A percentile compares a stretch with the other conserved stretches of the same genome.
Conservation (phyloP, 2,329 filamentous ascomycete species). For the Neonectria punicea region DNA sequence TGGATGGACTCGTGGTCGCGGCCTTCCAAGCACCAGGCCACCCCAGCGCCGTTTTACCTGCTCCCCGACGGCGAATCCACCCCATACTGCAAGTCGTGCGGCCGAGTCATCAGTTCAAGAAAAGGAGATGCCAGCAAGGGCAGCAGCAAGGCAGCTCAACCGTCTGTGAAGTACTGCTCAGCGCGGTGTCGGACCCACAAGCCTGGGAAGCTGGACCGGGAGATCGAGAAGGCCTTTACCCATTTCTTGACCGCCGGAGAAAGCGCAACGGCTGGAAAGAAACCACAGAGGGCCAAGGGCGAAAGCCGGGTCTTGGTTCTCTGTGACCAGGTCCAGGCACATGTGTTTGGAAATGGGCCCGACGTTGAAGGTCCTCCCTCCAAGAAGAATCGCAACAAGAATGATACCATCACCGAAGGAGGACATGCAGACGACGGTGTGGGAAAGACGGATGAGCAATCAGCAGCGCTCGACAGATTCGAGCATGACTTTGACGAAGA, state of each 20-base stretch:
- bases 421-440: not conserved
- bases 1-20: slow-evolving; percentile 57
- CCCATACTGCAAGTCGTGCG: slow-evolving; percentile 67
- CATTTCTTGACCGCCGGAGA: slow-evolving; percentile 41
- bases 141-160: slow-evolving; percentile 6
- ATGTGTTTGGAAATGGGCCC: slow-evolving; percentile 57
- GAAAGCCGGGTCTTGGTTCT: slow-evolving; percentile 61
- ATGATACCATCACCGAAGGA: not conserved
- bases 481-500: slow-evolving; percentile 26
- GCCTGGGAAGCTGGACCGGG: slow-evolving; percentile 59
- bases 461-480: not conserved
- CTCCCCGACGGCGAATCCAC: slow-evolving; percentile 56
- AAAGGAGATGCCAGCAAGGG: slow-evolving; percentile 44
- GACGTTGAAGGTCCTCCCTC: not conserved
- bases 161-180: slow-evolving; percentile 64
- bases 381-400: not conserved
- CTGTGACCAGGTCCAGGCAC: slow-evolving; percentile 60
- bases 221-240: slow-evolving; percentile 63
- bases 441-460: not conserved
- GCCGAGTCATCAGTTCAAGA: slow-evolving; percentile 60
- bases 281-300: slow-evolving; percentile 42
- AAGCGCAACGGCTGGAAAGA: not conserved
- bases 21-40: slow-evolving; percentile 52
- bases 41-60: slow-evolving; percentile 66
- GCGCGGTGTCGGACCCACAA: slow-evolving; percentile 63